A percentile compares a stretch with the other conserved stretches of the same genome.
phyloP scores from a whole-genome alignment of 2,329 filamentous ascomycete genomes.

The Pseudocercospora cruenta region DNA sequence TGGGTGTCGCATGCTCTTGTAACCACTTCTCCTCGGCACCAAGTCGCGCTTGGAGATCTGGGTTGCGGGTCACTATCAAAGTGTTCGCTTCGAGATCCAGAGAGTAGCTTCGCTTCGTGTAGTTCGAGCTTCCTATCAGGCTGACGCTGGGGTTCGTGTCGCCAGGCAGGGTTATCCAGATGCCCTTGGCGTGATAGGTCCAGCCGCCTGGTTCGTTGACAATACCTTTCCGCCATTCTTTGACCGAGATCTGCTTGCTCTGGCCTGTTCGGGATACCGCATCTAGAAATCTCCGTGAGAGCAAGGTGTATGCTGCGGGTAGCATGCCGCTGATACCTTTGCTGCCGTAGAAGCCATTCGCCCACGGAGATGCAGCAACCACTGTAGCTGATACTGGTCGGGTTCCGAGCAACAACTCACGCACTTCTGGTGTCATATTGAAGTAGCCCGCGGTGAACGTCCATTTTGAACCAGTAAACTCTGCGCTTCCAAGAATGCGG shows the following conservation, averaged over 20 bases:
- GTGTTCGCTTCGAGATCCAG: conserved; percentile 90
- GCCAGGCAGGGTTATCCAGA: conserved; percentile 79
- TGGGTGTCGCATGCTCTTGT: conserved; percentile 69
- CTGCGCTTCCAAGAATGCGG: conserved; percentile 64
- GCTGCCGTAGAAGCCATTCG: conserved; percentile 93
- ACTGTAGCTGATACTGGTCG: conserved; percentile 74
- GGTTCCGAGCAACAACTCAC: conserved; percentile 75
- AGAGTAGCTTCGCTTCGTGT: conserved; percentile 90
- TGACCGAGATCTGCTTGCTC: conserved; percentile 67
- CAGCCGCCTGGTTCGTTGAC: conserved; percentile 82
- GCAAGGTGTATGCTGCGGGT: conserved; percentile 87
- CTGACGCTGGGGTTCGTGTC: conserved; percentile 72
- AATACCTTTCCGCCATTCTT: conserved; percentile 85
- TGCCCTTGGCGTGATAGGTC: conserved; percentile 97
- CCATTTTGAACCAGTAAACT: conserved; percentile 75
- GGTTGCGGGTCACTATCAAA: conserved; percentile 78
- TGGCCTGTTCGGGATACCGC: conserved; percentile 59
- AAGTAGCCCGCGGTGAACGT: conserved; percentile 98
- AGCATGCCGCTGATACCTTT: conserved; percentile 87
- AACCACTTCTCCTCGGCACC: conserved; percentile 80
- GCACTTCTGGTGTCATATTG: conserved; percentile 87
- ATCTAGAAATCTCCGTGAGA: conserved; percentile 79
- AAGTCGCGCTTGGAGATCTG: conserved; percentile 71
- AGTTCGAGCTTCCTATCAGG: conserved; percentile 90
- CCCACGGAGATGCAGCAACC: conserved; percentile 87